These are phyloP conservation scores for Aethionema arabicum DNA, from an alignment of 345 rosid genomes.

Conservation along the genomic window DNA sequence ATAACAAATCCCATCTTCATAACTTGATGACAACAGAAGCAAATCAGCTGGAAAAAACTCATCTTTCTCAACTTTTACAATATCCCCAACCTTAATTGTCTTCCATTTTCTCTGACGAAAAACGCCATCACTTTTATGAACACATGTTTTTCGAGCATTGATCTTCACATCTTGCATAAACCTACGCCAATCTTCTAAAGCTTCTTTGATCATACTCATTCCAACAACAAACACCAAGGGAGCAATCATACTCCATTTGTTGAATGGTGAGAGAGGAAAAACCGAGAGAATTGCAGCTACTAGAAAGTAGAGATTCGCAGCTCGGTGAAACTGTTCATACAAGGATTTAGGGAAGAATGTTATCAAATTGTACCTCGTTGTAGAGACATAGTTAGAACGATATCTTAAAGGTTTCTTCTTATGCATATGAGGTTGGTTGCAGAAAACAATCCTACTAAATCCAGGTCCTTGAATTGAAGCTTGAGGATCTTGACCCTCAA, in stretches of 20 bases:
- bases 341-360: conserved; percentile 87
- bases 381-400: conserved; percentile 77
- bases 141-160: conserved; percentile 58
- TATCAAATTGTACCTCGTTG: conserved; percentile 72
- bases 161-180: conserved; percentile 89
- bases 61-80: conserved; percentile 86
- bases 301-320: conserved; percentile 92
- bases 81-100: conserved; percentile 75
- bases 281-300: conserved; percentile 77
- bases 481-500: conserved; percentile 49
- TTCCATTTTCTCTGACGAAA: conserved; percentile 68
- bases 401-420: conserved; percentile 67
- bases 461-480: conserved; percentile 59
- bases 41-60: conserved; percentile 94
- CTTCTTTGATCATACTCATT: conserved; percentile 92
- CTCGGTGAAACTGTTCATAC: conserved; percentile 89
- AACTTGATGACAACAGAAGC: conserved; percentile 79
- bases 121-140: conserved; percentile 58
- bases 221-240: conserved; percentile 92
- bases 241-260: conserved; percentile 85
- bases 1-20: conserved; percentile 94
- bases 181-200: conserved; percentile 95
- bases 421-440: conserved; percentile 81
- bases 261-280: conserved; percentile 75
- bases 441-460: conserved; percentile 65